Evolutionary conservation across 2,329 filamentous ascomycete genomes (phyloP).

Genomic region (Amphichorda felina): DNA sequence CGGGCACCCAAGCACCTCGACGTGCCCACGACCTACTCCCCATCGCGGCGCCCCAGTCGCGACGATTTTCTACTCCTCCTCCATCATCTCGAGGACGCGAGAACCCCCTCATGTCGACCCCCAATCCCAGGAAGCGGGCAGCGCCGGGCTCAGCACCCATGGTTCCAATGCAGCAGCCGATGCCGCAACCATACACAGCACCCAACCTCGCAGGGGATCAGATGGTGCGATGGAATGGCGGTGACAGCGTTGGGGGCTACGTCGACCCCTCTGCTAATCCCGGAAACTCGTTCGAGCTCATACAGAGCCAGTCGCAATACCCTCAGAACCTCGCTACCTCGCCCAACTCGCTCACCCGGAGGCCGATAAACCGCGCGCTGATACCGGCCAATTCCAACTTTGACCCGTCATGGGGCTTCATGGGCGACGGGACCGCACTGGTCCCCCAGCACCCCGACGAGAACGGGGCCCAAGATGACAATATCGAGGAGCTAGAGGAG

Average conservation of each 20-base stretch:
- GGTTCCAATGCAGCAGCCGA: slow-evolving; percentile 36
- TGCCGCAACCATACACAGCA: slow-evolving; percentile 34
- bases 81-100: background rate
- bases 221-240: slow-evolving; percentile 32
- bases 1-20: background rate
- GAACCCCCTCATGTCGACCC: slow-evolving; percentile 27
- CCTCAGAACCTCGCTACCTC: slow-evolving; percentile 14
- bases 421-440: slow-evolving; percentile 9
- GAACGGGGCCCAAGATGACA: slow-evolving; percentile 47
- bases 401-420: slow-evolving; percentile 14
- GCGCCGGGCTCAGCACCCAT: slow-evolving; percentile 61
- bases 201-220: slow-evolving; percentile 34
- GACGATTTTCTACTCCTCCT: background rate
- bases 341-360: slow-evolving; percentile 38
- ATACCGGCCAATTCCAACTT: slow-evolving; percentile 29
- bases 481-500: slow-evolving; percentile 67
- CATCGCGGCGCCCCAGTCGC: background rate
- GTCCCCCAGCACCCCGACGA: slow-evolving; percentile 23
- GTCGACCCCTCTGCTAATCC: slow-evolving; percentile 20
- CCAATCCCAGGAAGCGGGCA: slow-evolving; percentile 56
- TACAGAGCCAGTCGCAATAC: slow-evolving; percentile 21
- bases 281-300: slow-evolving; percentile 25
- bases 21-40: background rate
- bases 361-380: slow-evolving; percentile 38
- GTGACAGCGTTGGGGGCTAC: slow-evolving; percentile 20